These are phyloP conservation scores for Backusella macrospora DNA, from an alignment of 192 early-diverging fungal species.

Conservation along the genomic window DNA sequence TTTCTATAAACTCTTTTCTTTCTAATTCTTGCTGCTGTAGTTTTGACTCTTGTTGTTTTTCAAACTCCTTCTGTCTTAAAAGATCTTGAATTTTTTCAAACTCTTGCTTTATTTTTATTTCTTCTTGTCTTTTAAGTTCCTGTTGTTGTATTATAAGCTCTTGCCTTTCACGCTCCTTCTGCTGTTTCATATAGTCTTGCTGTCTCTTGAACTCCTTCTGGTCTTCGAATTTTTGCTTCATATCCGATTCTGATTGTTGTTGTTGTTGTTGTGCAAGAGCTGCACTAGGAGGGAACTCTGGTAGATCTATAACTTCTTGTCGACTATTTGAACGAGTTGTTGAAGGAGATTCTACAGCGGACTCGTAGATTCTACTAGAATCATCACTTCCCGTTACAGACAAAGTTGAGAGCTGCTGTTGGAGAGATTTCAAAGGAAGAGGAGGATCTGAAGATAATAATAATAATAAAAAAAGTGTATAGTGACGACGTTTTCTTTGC, in stretches of 20 bases:
- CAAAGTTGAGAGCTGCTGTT: background rate
- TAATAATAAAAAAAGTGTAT: background rate
- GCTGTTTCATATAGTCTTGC: background rate
- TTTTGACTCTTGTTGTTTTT: background rate
- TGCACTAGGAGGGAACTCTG: background rate
- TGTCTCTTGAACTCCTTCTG: background rate
- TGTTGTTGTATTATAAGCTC: background rate
- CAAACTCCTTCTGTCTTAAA: background rate
- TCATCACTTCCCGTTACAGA: background rate
- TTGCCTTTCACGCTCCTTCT: background rate
- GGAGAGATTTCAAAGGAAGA: background rate
- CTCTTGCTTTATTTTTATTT: background rate
- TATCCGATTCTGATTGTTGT: background rate
- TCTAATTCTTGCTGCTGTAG: background rate
- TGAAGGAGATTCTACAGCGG: background rate
- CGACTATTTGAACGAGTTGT: background rate
- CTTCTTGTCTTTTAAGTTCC: background rate
- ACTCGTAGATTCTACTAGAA: constrained; percentile 3
- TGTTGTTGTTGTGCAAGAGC: background rate
- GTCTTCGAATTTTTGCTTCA: background rate
- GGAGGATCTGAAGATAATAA: background rate
- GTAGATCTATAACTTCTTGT: background rate
- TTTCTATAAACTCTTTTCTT: background rate
- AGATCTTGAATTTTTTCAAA: background rate
- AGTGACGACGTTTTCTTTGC: background rate